phyloP scores from a whole-genome alignment of 164 flowering plant species.

The Vitis labrusca region DNA sequence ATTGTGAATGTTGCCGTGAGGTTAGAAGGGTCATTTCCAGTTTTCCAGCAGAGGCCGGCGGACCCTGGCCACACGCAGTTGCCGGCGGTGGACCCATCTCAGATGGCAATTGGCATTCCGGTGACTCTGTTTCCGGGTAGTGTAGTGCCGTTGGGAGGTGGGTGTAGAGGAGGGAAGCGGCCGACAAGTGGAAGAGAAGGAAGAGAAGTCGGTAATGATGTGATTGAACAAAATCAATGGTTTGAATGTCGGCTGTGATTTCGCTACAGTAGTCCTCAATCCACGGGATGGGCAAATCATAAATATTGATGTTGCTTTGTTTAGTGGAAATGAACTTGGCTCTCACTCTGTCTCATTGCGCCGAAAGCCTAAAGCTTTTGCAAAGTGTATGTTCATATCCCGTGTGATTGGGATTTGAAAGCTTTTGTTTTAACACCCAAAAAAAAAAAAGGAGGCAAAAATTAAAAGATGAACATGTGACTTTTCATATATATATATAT shows the following conservation, averaged over 20 bases:
- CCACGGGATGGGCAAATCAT: too few relatives aligned
- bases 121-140: not conserved
- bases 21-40: constrained; percentile 17
- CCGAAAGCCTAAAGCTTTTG: not conserved
- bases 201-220: not conserved
- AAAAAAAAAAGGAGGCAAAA: not conserved
- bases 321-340: not conserved
- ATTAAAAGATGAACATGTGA: too few relatives aligned
- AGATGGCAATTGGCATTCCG: constrained; percentile 32
- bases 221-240: not conserved
- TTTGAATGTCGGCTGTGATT: not conserved
- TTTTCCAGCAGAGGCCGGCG: not conserved
- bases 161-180: not conserved
- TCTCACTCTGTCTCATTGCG: not conserved
- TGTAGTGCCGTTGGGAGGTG: not conserved
- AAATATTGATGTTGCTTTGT: too few relatives aligned
- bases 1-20: constrained; percentile 34
- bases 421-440: too few relatives aligned
- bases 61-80: not conserved
- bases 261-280: not conserved
- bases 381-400: not conserved
- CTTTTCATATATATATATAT: too few relatives aligned
- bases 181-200: not conserved
- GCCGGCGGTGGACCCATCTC: not conserved
- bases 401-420: too few relatives aligned